Percentiles rank a stretch among this genome's conserved stretches.
phyloP scores from a whole-genome alignment of 1,284 basidiomycete genomes.

The Ustanciosporium gigantosporum region DNA sequence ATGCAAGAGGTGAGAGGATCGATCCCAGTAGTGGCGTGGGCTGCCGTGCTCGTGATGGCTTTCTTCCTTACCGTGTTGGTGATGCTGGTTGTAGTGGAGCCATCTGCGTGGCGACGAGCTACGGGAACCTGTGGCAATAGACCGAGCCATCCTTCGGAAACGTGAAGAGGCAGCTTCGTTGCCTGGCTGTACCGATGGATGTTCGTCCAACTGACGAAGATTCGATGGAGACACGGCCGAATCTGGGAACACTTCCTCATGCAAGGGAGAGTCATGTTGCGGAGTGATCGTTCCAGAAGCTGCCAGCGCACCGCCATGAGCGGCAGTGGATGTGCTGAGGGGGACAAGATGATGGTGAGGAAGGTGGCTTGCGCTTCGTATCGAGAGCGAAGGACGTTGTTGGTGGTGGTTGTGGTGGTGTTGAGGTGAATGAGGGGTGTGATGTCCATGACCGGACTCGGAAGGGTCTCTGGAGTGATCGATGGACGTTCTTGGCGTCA shows the following conservation, averaged over 20 bases:
- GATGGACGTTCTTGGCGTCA: slow-evolving; percentile 26
- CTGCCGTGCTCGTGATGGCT: slow-evolving; percentile 3
- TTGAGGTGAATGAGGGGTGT: too few species aligned
- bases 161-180: slow-evolving; percentile 21
- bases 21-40: slow-evolving; percentile 5
- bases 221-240: slow-evolving; percentile 8
- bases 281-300: slow-evolving; percentile 17
- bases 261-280: slow-evolving; percentile 27
- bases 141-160: slow-evolving; percentile 33
- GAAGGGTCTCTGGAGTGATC: slow-evolving; percentile 17
- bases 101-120: slow-evolving; percentile 28
- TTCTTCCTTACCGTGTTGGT: background rate
- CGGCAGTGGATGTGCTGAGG: too few species aligned
- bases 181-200: slow-evolving; percentile 27
- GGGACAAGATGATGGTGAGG: background rate
- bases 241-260: slow-evolving; percentile 7
- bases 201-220: slow-evolving; percentile 36
- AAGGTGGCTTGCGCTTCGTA: too few species aligned
- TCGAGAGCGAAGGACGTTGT: too few species aligned
- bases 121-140: slow-evolving; percentile 27
- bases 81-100: slow-evolving; percentile 9
- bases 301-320: too few species aligned
- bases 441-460: slow-evolving; percentile 14
- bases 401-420: too few species aligned
- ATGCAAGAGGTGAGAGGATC: slow-evolving; percentile 15